Conservation (phyloP, 768 basidiomycete species). For the Mycena pura region DNA sequence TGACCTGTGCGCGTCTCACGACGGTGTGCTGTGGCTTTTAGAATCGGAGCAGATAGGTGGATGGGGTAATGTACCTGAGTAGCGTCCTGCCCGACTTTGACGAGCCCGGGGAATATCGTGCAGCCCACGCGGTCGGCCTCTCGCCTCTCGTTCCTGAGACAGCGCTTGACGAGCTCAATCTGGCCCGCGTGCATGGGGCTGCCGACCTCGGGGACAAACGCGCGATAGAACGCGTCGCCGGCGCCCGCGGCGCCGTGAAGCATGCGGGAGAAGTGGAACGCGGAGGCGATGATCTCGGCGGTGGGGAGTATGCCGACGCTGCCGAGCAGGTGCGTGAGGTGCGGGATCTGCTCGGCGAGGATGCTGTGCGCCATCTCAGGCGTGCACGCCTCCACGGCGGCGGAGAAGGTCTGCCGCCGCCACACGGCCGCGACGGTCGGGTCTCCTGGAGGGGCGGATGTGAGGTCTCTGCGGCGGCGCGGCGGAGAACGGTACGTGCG, state of each 20-base stretch:
- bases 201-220: slow-evolving; percentile 85
- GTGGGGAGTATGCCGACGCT: slow-evolving; percentile 47
- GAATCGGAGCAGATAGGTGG: neutral
- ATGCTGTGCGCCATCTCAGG: slow-evolving; percentile 73
- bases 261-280: slow-evolving; percentile 85
- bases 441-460: slow-evolving; percentile 73
- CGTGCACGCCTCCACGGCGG: slow-evolving; percentile 80
- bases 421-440: slow-evolving; percentile 90
- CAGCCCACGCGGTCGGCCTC: slow-evolving; percentile 80
- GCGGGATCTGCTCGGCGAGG: slow-evolving; percentile 74
- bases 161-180: slow-evolving; percentile 86
- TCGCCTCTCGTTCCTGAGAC: slow-evolving; percentile 75
- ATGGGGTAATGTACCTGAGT: slow-evolving; percentile 3
- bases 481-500: slow-evolving; percentile 55
- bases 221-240: slow-evolving; percentile 83
- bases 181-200: slow-evolving; percentile 76
- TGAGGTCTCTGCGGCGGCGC: no score
- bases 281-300: slow-evolving; percentile 72
- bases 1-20: slow-evolving; percentile 83
- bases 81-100: slow-evolving; percentile 60
- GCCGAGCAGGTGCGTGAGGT: slow-evolving; percentile 62
- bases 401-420: slow-evolving; percentile 89
- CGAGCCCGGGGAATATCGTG: slow-evolving; percentile 87
- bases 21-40: slow-evolving; percentile 53
- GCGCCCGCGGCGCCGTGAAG: slow-evolving; percentile 70